Percentiles rank a stretch among this genome's conserved stretches.
These are phyloP conservation scores for Phialemonium atrogriseum DNA, from an alignment of 2,329 filamentous ascomycete species.

Conservation along the genomic window DNA sequence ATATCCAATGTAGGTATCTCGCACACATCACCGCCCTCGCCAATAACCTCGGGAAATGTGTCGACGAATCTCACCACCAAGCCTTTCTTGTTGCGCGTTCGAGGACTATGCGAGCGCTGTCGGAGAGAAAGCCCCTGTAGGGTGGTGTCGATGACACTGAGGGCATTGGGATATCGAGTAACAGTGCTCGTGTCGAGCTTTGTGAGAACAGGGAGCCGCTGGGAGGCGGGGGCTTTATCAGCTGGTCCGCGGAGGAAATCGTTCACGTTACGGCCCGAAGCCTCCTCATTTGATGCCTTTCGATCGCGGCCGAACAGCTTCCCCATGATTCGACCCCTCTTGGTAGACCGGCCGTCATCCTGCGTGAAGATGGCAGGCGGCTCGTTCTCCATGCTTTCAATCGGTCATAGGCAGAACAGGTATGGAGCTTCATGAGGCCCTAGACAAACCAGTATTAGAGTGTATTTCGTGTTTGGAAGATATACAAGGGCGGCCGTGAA, in stretches of 20 bases:
- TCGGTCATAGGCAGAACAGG: slow-evolving; percentile 7
- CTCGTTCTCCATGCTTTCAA: slow-evolving; percentile 36
- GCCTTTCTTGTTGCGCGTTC: slow-evolving; percentile 49
- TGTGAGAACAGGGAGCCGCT: slow-evolving; percentile 38
- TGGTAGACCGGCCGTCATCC: slow-evolving; percentile 32
- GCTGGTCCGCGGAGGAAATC: slow-evolving; percentile 50
- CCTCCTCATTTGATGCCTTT: slow-evolving; percentile 28
- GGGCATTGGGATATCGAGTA: slow-evolving; percentile 46
- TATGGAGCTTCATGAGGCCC: slow-evolving; percentile 11
- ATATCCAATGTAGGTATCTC: slow-evolving; percentile 66
- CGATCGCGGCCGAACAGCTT: slow-evolving; percentile 46
- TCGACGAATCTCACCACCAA: slow-evolving; percentile 68
- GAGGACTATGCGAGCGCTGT: slow-evolving; percentile 33
- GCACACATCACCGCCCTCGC: slow-evolving; percentile 84
- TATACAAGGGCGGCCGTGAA: no score
- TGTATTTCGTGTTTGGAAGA: no score
- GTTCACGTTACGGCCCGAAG: slow-evolving; percentile 41
- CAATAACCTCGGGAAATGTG: slow-evolving; percentile 70
- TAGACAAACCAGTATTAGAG: slow-evolving; percentile 1
- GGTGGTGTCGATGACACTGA: slow-evolving; percentile 31
- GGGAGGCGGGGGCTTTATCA: slow-evolving; percentile 28
- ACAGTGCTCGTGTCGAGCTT: slow-evolving; percentile 47
- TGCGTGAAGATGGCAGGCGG: slow-evolving; percentile 24
- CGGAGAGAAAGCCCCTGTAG: slow-evolving; percentile 37
- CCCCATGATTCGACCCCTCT: slow-evolving; percentile 52